Percentiles rank a stretch among this genome's conserved stretches.
These are phyloP conservation scores for Quercus aquifolioides DNA, from an alignment of 306 rosid species.

Conservation along the genomic window DNA sequence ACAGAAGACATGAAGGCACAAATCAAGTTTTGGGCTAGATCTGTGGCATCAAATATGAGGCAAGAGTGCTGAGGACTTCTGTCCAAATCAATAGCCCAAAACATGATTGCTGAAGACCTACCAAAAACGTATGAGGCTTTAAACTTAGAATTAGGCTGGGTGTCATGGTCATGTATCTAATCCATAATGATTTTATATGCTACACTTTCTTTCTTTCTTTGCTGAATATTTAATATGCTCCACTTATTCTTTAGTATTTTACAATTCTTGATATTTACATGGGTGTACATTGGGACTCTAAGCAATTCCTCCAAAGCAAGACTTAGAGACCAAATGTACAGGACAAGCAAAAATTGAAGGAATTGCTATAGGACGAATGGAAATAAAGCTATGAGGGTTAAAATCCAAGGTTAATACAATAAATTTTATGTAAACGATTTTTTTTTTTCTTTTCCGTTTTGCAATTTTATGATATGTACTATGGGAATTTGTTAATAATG, in stretches of 20 bases:
- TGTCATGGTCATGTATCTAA: not conserved
- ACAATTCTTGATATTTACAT: not conserved
- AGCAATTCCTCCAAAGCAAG: not conserved
- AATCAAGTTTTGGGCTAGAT: slow-evolving; percentile 89
- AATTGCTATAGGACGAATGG: not conserved
- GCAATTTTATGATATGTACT: not conserved
- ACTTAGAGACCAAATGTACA: not conserved
- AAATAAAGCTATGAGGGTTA: not conserved
- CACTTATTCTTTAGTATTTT: not conserved
- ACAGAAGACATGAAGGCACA: slow-evolving; percentile 64
- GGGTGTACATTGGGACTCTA: not conserved
- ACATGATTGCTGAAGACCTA: no score
- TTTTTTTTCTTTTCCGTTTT: not conserved
- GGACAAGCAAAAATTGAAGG: not conserved
- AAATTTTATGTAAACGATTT: not conserved
- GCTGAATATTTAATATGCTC: not conserved
- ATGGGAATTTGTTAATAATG: not conserved
- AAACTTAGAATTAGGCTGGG: not conserved
- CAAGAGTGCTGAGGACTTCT: slow-evolving; percentile 35
- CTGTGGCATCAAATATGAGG: slow-evolving; percentile 77
- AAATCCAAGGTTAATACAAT: not conserved
- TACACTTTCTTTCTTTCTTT: not conserved
- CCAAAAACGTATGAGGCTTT: not conserved
- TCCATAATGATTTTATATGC: not conserved
- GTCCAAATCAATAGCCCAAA: no score